A percentile compares a stretch with the other conserved stretches of the same genome.
Evolutionary conservation across 192 early-diverging fungal genomes (phyloP).

Genomic region (Neocallimastix lanati): DNA sequence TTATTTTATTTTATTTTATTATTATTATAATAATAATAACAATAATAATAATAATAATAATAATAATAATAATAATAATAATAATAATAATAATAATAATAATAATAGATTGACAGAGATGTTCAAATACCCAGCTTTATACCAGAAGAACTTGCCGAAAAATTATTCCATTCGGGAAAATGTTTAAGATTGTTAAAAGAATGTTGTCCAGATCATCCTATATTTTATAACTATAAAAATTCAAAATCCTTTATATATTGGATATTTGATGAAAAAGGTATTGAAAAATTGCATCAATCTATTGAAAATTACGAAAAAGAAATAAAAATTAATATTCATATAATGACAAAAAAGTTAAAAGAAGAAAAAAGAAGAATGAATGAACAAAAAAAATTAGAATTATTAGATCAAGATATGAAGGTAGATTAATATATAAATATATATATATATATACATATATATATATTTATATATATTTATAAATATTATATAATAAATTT

Average conservation of each 20-base stretch:
- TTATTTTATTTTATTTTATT: too few species aligned
- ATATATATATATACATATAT: too few species aligned
- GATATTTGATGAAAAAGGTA: neutral
- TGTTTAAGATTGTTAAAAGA: neutral
- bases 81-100: neutral
- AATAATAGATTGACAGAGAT: neutral
- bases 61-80: neutral
- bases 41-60: neutral
- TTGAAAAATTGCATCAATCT: neutral
- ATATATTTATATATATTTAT: too few species aligned
- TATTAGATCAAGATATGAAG: neutral
- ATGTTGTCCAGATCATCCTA: neutral
- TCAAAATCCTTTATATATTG: neutral
- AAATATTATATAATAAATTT: too few species aligned
- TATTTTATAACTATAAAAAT: neutral
- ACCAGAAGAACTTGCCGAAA: neutral
- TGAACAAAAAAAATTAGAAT: neutral
- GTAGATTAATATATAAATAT: too few species aligned
- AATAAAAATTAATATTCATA: neutral
- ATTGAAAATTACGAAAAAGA: neutral
- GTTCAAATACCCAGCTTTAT: neutral
- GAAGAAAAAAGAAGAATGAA: neutral
- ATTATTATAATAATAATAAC: too few species aligned
- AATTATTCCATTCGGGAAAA: neutral
- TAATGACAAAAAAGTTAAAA: neutral